Conservation (phyloP, 2,329 filamentous ascomycete species). For the Paecilomyces niveus region DNA sequence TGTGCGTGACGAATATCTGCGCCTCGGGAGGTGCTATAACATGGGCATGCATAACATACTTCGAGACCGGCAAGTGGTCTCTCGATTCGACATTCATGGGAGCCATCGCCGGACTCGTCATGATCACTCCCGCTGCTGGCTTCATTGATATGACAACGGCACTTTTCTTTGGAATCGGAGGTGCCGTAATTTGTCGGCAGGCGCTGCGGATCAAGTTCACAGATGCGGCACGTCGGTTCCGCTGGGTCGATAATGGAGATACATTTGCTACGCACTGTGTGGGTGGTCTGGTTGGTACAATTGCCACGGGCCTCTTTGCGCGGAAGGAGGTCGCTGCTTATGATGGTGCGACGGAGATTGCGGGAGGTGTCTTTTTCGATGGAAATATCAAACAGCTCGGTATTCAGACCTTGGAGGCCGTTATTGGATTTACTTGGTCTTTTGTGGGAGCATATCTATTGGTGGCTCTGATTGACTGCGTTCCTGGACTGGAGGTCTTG, state of each 20-base stretch:
- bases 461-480: conserved; percentile 46
- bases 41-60: conserved; percentile 41
- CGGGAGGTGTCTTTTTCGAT: conserved; percentile 48
- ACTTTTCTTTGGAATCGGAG: conserved; percentile 42
- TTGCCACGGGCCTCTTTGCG: conserved; percentile 46
- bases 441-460: conserved; percentile 44
- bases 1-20: conserved; percentile 6
- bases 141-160: conserved; percentile 45
- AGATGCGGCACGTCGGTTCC: conserved; percentile 37
- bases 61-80: conserved; percentile 39
- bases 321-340: conserved; percentile 46
- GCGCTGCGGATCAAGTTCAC: conserved; percentile 49
- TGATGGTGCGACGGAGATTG: conserved; percentile 40
- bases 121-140: conserved; percentile 46
- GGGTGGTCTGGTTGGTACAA: conserved; percentile 45
- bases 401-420: conserved; percentile 45
- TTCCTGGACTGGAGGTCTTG: conserved; percentile 47
- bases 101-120: conserved; percentile 46
- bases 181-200: conserved; percentile 44
- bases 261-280: conserved; percentile 51
- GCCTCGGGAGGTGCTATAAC: conserved; percentile 42
- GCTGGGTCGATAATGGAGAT: conserved; percentile 51
- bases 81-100: conserved; percentile 47
- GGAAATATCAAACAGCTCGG: conserved; percentile 45
- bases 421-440: conserved; percentile 46